These are phyloP conservation scores for Paraleonurus japonicus DNA, from an alignment of 257 asterid genomes.

Conservation along the genomic window DNA sequence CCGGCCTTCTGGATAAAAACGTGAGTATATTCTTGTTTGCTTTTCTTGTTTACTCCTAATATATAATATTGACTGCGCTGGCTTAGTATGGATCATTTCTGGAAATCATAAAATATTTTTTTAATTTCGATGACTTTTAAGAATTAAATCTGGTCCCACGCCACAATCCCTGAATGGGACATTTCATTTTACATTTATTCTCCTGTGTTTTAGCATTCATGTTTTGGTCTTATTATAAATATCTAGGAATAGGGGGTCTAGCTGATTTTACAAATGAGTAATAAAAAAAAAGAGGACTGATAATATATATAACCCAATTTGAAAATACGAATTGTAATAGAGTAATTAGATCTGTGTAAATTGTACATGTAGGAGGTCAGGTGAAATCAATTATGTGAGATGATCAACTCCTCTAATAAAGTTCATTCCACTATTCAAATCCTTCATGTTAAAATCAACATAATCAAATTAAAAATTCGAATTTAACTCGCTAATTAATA, in stretches of 20 bases:
- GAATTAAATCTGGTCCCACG: background rate
- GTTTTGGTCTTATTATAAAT: background rate
- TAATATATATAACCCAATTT: background rate
- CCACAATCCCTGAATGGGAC: background rate
- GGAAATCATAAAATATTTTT: background rate
- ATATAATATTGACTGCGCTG: background rate
- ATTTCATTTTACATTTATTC: too few relatives aligned
- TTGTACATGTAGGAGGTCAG: background rate
- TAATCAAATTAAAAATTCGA: background rate
- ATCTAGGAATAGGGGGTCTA: background rate
- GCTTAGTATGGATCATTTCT: background rate
- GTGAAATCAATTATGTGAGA: background rate
- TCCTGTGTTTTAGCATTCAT: background rate
- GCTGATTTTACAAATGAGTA: background rate
- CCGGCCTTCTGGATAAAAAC: background rate
- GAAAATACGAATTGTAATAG: background rate
- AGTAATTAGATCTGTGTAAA: background rate
- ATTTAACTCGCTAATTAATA: background rate
- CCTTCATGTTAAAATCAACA: background rate
- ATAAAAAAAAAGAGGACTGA: background rate
- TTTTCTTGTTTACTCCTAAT: constrained; percentile 1
- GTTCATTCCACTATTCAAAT: background rate
- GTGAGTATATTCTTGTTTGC: background rate
- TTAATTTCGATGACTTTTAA: constrained; percentile 7
- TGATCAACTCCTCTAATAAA: background rate